Conservation (phyloP, 306 rosid genomes). For the Castanea crenata region DNA sequence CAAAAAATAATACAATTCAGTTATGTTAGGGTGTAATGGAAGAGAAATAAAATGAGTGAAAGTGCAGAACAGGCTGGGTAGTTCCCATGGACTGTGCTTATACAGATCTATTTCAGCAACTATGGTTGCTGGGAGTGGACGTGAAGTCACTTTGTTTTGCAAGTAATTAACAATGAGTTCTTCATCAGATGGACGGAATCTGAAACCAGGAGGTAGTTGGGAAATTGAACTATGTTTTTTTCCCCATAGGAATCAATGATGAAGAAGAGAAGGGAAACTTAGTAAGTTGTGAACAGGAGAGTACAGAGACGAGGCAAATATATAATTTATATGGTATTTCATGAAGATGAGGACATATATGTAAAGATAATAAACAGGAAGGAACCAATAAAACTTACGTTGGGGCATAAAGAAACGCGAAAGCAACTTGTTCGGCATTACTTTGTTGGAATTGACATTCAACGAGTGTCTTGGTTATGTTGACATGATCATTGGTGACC, state of each 20-base stretch:
- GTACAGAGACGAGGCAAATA: slow-evolving; percentile 19
- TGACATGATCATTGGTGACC: too few species aligned
- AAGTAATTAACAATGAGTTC: slow-evolving; percentile 84
- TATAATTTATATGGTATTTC: slow-evolving; percentile 35
- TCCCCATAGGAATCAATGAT: slow-evolving; percentile 40
- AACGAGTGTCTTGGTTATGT: background rate
- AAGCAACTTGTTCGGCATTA: slow-evolving; percentile 38
- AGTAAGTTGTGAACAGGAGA: slow-evolving; percentile 26
- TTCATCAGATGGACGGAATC: slow-evolving; percentile 83
- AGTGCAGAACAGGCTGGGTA: slow-evolving; percentile 54
- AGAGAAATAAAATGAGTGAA: slow-evolving; percentile 20
- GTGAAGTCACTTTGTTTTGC: slow-evolving; percentile 50
- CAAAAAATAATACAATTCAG: background rate
- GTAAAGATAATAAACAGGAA: slow-evolving; percentile 21
- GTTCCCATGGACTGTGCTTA: slow-evolving; percentile 75
- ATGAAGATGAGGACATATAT: slow-evolving; percentile 42
- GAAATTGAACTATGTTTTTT: slow-evolving; percentile 23
- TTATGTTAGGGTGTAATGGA: slow-evolving; percentile 4
- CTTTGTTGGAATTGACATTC: slow-evolving; percentile 30
- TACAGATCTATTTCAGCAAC: slow-evolving; percentile 68
- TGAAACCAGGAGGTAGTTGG: slow-evolving; percentile 73
- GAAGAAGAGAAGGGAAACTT: slow-evolving; percentile 31
- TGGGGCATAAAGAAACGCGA: slow-evolving; percentile 33
- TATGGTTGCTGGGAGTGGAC: slow-evolving; percentile 64
- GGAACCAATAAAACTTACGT: slow-evolving; percentile 37